Base-by-base conservation (phyloP, 2,329 filamentous ascomycete genomes). In the Alternaria incomplexa region DNA sequence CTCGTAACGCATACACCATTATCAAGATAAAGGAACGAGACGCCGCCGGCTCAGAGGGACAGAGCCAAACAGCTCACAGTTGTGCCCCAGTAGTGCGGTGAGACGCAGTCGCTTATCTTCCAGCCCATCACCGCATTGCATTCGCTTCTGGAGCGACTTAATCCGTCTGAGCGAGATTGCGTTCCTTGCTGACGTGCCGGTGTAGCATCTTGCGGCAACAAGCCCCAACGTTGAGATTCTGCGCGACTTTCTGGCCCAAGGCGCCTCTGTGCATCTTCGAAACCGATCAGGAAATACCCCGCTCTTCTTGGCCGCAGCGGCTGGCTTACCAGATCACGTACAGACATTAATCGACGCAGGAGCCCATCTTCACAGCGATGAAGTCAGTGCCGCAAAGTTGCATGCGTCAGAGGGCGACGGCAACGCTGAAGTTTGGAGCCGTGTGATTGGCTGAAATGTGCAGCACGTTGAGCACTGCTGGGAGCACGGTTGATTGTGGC, bases 291-390 rank as follows among this genome's bases (percentile, higher is more conserved):
- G 86, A 23, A 83, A 85, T 67, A 89, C 87, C 53, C 86, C 87
- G 61, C 81, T 89, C 53, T 89, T 87, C 75, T 79, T 89, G 56
- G 87, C 87, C 4, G 87, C 87, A 52, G 85, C 85, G 67, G 85
- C 85, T 28, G 86, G 86, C 51, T 77, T 87, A 58, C 75, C 79
- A 54, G 83, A 86, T 52, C 85, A 88, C 69, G 86, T 88, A 62
- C 71, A 79, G 64, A 79, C 87, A 48, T 79, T 89, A 51, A 82
- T 83, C 48, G 82, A 85, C 73, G 86, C 85, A 13, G 87, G 87
- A 17, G 87, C 86, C 23, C 87, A 89, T 81, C 77, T 89, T 68
- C 86, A 89, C 71, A 81, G 84, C 4, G 85, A 87, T 62, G 87
- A 89, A 77, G 77, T 84, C 67, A 79, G 80, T 26, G 82, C 85